These are phyloP conservation scores for Puccinia novopanici DNA, from an alignment of 1,284 basidiomycete species.

Conservation along the genomic window DNA sequence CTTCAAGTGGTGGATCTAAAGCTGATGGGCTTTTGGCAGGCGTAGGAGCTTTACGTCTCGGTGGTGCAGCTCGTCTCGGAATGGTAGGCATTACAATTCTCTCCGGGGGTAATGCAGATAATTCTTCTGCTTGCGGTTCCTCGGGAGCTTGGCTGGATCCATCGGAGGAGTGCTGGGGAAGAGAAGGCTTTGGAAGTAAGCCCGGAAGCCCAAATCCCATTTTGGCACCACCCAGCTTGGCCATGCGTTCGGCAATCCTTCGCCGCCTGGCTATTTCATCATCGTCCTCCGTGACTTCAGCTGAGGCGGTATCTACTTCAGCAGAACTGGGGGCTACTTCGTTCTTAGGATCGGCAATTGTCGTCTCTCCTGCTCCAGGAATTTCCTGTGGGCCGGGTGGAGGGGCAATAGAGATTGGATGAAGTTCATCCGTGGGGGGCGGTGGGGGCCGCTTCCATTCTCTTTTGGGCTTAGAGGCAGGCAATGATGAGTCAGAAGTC, in stretches of 20 bases:
- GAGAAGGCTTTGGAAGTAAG: slow-evolving; percentile 28
- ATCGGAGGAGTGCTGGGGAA: slow-evolving; percentile 9
- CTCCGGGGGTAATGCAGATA: slow-evolving; percentile 40
- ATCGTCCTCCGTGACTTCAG: slow-evolving; percentile 26
- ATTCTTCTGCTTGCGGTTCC: background rate
- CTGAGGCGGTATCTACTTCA: slow-evolving; percentile 14
- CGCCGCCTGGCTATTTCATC: slow-evolving; percentile 38
- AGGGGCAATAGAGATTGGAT: background rate
- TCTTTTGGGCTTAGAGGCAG: slow-evolving; percentile 45
- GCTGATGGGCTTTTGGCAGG: slow-evolving; percentile 19
- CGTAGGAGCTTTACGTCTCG: slow-evolving; percentile 41
- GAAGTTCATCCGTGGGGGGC: slow-evolving; percentile 23
- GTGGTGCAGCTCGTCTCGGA: slow-evolving; percentile 43
- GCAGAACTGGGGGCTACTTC: background rate
- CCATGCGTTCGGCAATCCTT: slow-evolving; percentile 49
- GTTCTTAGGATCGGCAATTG: background rate
- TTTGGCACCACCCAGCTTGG: slow-evolving; percentile 49
- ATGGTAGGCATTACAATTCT: slow-evolving; percentile 43
- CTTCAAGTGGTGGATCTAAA: background rate
- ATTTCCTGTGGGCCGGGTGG: slow-evolving; percentile 8
- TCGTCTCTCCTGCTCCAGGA: slow-evolving; percentile 4
- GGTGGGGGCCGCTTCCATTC: slow-evolving; percentile 49
- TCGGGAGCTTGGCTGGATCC: slow-evolving; percentile 2
- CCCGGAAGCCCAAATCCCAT: slow-evolving; percentile 50
- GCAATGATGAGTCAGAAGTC: slow-evolving; percentile 17